Percentiles rank a stretch among this genome's conserved stretches.
These are phyloP conservation scores for Ophiostoma montium DNA, from an alignment of 2,329 filamentous ascomycete genomes.

Conservation along the genomic window DNA sequence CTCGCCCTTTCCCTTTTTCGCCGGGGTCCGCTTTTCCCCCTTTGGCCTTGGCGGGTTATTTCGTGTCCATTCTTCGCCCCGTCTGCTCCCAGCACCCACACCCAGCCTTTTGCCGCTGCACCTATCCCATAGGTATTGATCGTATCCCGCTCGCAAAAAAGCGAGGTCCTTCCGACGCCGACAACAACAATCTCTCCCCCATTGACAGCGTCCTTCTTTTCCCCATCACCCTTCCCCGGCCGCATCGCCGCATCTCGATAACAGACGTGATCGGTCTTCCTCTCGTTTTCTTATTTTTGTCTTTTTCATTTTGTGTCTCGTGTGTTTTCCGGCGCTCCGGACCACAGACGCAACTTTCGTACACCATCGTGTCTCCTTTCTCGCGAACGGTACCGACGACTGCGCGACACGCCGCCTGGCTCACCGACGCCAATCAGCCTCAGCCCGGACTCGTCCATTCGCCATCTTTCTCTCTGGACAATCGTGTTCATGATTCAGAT, in stretches of 20 bases:
- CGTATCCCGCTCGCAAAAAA: not conserved
- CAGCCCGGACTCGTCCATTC: not conserved
- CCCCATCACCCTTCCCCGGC: not conserved
- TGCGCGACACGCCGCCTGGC: not conserved
- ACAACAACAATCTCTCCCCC: not conserved
- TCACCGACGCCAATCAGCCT: not conserved
- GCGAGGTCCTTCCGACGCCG: not conserved
- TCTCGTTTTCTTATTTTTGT: constrained; percentile 3
- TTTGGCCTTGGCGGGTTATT: constrained; percentile 6
- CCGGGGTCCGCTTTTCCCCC: constrained; percentile 4
- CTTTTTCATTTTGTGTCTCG: not conserved
- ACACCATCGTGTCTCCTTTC: not conserved
- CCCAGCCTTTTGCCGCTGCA: not conserved
- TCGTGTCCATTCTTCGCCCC: constrained; percentile 6
- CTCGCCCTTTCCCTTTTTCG: constrained; percentile 4
- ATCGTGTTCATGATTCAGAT: not conserved
- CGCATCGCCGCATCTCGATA: constrained; percentile 1
- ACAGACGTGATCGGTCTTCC: constrained; percentile 1
- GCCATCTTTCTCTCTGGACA: not conserved
- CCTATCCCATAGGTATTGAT: not conserved
- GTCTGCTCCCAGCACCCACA: not conserved
- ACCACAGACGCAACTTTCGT: not conserved
- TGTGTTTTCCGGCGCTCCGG: not conserved
- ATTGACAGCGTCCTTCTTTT: constrained; percentile 6
- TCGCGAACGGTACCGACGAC: not conserved